These are phyloP conservation scores for Trifolium pratense DNA, from an alignment of 306 rosid species.

Conservation along the genomic window DNA sequence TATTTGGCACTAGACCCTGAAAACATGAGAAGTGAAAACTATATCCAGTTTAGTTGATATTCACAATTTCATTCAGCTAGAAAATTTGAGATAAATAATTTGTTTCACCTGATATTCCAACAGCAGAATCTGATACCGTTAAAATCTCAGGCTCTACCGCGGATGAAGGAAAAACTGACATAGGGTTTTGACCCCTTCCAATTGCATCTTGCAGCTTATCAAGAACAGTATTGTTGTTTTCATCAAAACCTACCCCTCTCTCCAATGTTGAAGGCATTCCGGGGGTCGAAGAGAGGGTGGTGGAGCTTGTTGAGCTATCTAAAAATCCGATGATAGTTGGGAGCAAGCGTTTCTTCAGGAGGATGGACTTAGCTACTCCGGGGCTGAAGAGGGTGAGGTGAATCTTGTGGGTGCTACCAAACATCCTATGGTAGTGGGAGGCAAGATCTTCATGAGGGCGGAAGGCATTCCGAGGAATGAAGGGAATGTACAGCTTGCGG, in stretches of 20 bases:
- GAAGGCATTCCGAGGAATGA: too few species aligned
- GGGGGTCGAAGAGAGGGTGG: too few species aligned
- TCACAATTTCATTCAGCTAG: slow-evolving; percentile 14
- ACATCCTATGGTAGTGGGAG: too few species aligned
- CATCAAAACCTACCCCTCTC: slow-evolving; percentile 82
- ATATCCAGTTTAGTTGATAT: slow-evolving; percentile 17
- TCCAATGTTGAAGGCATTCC: too few species aligned
- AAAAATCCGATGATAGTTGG: too few species aligned
- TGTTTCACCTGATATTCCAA: slow-evolving; percentile 71
- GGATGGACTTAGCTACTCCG: too few species aligned
- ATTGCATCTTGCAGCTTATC: slow-evolving; percentile 98
- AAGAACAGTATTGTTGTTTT: slow-evolving; percentile 77
- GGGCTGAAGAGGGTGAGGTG: too few species aligned
- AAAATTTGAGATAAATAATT: slow-evolving; percentile 29
- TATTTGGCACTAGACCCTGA: slow-evolving; percentile 82
- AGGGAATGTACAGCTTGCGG: too few species aligned
- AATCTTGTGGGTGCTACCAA: too few species aligned
- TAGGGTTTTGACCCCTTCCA: slow-evolving; percentile 95
- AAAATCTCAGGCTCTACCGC: slow-evolving; percentile 80
- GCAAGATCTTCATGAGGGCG: too few species aligned
- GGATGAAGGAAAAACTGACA: slow-evolving; percentile 79
- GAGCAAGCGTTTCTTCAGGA: too few species aligned
- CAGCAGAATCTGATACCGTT: slow-evolving; percentile 84
- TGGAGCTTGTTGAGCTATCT: too few species aligned
- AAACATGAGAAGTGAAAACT: slow-evolving; percentile 20